Evolutionary conservation across 768 basidiomycete genomes (phyloP).

Genomic region (Calocera cornea): DNA sequence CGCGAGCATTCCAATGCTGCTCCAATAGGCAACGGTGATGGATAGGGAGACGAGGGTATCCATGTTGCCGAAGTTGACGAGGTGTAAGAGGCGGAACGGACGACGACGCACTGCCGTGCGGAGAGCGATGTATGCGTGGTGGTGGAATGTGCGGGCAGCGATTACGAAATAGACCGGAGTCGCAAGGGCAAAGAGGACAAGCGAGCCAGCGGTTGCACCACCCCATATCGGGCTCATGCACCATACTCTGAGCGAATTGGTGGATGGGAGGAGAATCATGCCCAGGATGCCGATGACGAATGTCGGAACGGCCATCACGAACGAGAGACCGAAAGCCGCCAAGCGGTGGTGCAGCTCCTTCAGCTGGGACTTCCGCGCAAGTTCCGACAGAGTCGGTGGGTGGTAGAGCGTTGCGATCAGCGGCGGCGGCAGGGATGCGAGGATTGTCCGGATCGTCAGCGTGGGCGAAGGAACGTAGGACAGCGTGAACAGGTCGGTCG

Average conservation of each 20-base stretch:
- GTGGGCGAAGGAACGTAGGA: constrained; percentile 39
- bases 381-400: constrained; percentile 47
- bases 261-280: constrained; percentile 47
- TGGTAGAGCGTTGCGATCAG: constrained; percentile 35
- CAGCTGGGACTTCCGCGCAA: constrained; percentile 41
- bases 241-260: constrained; percentile 33
- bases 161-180: constrained; percentile 56
- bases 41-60: constrained; percentile 50
- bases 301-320: constrained; percentile 56
- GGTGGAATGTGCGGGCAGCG: constrained; percentile 44
- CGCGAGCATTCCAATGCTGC: constrained; percentile 55
- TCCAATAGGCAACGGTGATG: constrained; percentile 63
- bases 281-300: constrained; percentile 68
- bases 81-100: constrained; percentile 40
- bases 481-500: constrained; percentile 34
- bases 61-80: constrained; percentile 73
- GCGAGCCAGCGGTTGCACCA: constrained; percentile 16
- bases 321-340: constrained; percentile 40
- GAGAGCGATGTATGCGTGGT: constrained; percentile 48
- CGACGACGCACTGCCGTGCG: constrained; percentile 44
- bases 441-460: constrained; percentile 53
- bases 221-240: constrained; percentile 25
- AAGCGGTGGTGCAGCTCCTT: constrained; percentile 45
- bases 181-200: constrained; percentile 42
- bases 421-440: constrained; percentile 31